Evolutionary conservation across 2,329 filamentous ascomycete genomes (phyloP).

Genomic region (Immersiporthe knoxdaviesiana): DNA sequence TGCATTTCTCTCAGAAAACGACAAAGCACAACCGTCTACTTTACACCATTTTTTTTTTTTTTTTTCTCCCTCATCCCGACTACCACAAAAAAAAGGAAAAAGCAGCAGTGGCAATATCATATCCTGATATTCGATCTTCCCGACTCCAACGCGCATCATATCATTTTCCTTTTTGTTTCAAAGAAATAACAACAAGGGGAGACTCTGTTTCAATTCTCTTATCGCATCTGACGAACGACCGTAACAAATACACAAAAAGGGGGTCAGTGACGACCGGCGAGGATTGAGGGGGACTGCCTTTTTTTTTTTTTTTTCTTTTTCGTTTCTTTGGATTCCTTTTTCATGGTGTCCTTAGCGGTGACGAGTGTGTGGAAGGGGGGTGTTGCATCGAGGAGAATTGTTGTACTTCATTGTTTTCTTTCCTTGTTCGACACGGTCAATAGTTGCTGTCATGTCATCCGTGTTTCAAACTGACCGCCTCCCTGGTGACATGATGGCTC

Average conservation of each 20-base stretch:
- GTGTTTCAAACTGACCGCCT: background rate
- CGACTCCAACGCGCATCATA: background rate
- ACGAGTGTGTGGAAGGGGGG: background rate
- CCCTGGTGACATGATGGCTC: background rate
- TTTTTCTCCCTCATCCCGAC: background rate
- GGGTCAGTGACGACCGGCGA: background rate
- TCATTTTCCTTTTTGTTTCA: constrained; percentile 2
- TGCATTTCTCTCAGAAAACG: background rate
- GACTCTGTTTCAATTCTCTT: background rate
- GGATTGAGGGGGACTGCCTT: background rate
- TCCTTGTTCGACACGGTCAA: background rate
- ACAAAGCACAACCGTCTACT: background rate
- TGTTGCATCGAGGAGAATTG: background rate
- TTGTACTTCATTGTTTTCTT: background rate
- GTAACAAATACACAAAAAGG: constrained; percentile 9
- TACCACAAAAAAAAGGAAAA: background rate
- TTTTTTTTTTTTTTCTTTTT: background rate
- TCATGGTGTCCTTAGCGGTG: constrained; percentile 4
- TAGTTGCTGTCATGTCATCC: constrained; percentile 5
- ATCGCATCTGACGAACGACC: constrained; percentile 7
- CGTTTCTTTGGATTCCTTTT: constrained; percentile 1
- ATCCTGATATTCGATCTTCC: background rate
- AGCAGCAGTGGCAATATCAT: background rate
- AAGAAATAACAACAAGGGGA: background rate
- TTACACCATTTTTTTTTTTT: background rate